A percentile compares a stretch with the other conserved stretches of the same genome.
phyloP scores from a whole-genome alignment of 176 grass and related monocot genomes.

The Pontederia crassipes region DNA sequence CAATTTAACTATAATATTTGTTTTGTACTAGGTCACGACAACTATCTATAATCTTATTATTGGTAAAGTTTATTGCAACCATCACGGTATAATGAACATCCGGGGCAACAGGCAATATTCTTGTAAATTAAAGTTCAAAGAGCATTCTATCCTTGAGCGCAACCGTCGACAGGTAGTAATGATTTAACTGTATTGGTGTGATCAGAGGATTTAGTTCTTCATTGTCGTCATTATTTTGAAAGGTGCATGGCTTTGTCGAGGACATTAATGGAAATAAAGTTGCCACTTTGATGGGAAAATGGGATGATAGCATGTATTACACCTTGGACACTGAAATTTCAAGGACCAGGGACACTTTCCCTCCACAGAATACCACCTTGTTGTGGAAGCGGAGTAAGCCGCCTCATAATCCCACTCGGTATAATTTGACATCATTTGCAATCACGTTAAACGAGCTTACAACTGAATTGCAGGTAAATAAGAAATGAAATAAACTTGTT shows the following conservation, averaged over 20 bases:
- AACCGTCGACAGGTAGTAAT: constrained; percentile 41
- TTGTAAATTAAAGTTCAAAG: constrained; percentile 41
- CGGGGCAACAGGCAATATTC: constrained; percentile 34
- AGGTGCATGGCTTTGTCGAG: constrained; percentile 40
- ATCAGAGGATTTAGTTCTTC: not conserved
- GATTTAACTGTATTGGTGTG: not conserved
- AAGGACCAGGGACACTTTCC: not conserved
- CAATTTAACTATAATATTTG: not conserved
- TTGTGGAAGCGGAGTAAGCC: constrained; percentile 6
- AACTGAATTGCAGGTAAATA: constrained; percentile 9
- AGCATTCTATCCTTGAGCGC: constrained; percentile 41
- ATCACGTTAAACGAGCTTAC: constrained; percentile 14
- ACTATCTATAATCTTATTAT: constrained; percentile 49
- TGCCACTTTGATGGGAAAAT: constrained; percentile 20
- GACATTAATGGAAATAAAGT: constrained; percentile 12
- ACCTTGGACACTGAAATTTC: not conserved
- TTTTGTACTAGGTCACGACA: constrained; percentile 38
- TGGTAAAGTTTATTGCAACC: constrained; percentile 44
- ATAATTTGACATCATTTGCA: constrained; percentile 15
- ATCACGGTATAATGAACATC: constrained; percentile 52
- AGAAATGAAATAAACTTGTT: not conserved
- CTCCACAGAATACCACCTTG: constrained; percentile 4
- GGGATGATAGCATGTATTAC: constrained; percentile 13
- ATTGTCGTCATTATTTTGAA: constrained; percentile 14
- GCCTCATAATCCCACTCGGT: constrained; percentile 8